Percentiles rank a stretch among this genome's conserved stretches.
These are phyloP conservation scores for Chlorella ohadii DNA, from an alignment of 139 green algal genomes.

Conservation along the genomic window DNA sequence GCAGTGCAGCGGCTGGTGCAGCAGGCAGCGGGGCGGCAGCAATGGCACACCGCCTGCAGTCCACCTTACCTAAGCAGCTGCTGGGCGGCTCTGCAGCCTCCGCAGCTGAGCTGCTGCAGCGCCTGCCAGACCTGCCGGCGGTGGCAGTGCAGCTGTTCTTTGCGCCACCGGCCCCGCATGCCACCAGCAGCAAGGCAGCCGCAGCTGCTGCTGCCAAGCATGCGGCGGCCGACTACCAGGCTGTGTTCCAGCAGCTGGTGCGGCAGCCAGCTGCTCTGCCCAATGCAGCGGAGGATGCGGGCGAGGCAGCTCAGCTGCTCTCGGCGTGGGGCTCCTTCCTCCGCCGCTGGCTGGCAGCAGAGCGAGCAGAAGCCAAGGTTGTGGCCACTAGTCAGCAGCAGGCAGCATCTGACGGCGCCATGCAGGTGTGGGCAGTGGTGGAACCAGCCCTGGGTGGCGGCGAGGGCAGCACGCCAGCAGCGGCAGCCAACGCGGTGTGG, in stretches of 20 bases:
- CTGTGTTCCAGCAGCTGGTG: constrained; percentile 9
- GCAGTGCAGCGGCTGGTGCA: background rate
- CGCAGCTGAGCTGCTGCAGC: constrained; percentile 4
- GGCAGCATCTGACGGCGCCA: background rate
- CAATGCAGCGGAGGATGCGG: background rate
- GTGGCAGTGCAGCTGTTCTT: constrained; percentile 26
- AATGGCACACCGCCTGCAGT: constrained; percentile 15
- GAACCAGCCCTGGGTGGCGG: background rate
- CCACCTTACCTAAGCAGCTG: constrained; percentile 34
- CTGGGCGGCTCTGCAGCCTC: constrained; percentile 15
- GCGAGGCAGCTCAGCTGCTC: background rate
- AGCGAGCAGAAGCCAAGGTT: background rate
- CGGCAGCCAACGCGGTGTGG: constrained; percentile 15
- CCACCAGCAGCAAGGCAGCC: background rate
- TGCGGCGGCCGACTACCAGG: constrained; percentile 15
- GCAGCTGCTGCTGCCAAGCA: constrained; percentile 4
- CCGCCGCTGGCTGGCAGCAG: constrained; percentile 28
- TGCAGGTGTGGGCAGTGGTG: constrained; percentile 28
- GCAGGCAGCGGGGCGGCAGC: background rate
- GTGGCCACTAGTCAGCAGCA: background rate
- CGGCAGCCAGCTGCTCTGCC: background rate
- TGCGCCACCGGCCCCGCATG: constrained; percentile 5
- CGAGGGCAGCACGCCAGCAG: background rate
- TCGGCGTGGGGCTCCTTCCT: constrained; percentile 25
- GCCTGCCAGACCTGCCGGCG: constrained; percentile 24